Percentiles rank a stretch among this genome's conserved stretches.
Conservation (phyloP, 371 early-diverging fungal species). For the Haplosporangium sp. region DNA sequence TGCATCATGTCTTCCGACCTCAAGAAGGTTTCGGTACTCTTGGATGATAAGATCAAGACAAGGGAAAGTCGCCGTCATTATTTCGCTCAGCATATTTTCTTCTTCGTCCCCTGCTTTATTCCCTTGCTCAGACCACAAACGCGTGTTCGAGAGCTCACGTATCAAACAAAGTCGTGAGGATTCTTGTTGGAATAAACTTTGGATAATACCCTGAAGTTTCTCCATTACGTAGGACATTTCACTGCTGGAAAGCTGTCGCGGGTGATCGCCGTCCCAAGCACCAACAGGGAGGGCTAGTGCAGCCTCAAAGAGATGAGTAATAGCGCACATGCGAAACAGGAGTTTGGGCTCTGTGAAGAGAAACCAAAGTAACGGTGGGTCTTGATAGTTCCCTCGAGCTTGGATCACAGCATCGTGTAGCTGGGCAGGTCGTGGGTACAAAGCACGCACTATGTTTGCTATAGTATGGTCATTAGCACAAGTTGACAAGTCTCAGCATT, state of each 20-base stretch:
- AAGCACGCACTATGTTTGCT: constrained; percentile 20
- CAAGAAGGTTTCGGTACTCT: constrained; percentile 28
- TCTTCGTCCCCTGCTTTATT: not conserved
- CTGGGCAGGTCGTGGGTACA: constrained; percentile 27
- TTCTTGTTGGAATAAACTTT: constrained; percentile 20
- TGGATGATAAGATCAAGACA: constrained; percentile 4
- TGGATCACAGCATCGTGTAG: constrained; percentile 6
- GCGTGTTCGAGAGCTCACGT: constrained; percentile 5
- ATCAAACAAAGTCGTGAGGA: constrained; percentile 12
- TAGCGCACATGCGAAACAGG: constrained; percentile 37
- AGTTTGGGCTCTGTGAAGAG: constrained; percentile 22
- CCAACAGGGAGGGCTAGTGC: constrained; percentile 14
- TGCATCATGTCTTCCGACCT: not conserved
- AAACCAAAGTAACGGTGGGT: constrained; percentile 8
- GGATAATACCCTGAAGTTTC: constrained; percentile 26
- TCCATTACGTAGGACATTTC: constrained; percentile 26
- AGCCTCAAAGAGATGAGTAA: constrained; percentile 34
- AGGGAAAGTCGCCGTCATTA: constrained; percentile 27
- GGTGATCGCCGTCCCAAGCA: constrained; percentile 13
- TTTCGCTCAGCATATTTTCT: not conserved
- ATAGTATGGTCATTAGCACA: not conserved
- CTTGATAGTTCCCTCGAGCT: not conserved
- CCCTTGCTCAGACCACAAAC: not conserved
- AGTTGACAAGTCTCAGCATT: not conserved
- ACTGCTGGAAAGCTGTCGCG: constrained; percentile 17